phyloP scores from a whole-genome alignment of 441 rosid genomes.

The Erodium trifolium region DNA sequence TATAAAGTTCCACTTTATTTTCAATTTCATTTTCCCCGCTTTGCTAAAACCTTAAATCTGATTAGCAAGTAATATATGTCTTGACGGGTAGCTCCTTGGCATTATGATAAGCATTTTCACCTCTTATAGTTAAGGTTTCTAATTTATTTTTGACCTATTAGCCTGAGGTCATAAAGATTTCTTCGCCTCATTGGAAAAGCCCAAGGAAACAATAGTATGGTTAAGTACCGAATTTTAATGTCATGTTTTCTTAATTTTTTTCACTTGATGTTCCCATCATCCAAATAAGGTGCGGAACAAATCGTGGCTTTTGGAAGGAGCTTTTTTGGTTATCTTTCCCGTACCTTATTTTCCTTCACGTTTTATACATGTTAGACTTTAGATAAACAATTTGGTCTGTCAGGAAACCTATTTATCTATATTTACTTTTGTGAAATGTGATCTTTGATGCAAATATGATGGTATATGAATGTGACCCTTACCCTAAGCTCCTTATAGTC shows the following conservation, averaged over 20 bases:
- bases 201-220: neutral
- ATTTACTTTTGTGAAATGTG: neutral
- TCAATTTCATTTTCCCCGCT: no score
- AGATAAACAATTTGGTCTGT: no score
- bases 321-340: neutral
- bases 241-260: neutral
- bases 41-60: no score
- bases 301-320: neutral
- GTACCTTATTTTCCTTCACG: no score
- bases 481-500: neutral
- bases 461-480: neutral
- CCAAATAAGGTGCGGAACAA: no score
- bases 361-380: no score
- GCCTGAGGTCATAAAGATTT: neutral
- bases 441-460: neutral
- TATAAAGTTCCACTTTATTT: no score
- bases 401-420: neutral
- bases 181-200: neutral
- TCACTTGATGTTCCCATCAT: neutral
- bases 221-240: neutral
- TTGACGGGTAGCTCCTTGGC: no score
- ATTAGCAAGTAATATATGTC: no score
- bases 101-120: no score
- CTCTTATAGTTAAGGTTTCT: neutral
- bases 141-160: neutral